Conservation (phyloP, 202 grass and related monocot species). For the Cymbopogon flexuosus region DNA sequence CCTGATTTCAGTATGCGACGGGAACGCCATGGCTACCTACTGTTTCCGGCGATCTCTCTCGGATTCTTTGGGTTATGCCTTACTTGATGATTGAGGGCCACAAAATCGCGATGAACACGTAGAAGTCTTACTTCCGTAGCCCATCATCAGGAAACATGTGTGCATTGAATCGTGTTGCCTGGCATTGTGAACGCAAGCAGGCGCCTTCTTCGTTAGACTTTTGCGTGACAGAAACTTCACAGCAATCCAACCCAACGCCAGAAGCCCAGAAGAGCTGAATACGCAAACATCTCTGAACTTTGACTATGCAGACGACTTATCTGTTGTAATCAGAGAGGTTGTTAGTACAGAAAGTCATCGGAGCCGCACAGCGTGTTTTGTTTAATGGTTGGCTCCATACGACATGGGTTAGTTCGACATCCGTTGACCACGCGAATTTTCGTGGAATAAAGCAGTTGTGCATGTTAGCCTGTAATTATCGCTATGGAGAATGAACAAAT, state of each 20-base stretch:
- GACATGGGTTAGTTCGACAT: too few relatives aligned
- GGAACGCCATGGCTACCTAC: neutral
- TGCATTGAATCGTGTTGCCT: neutral
- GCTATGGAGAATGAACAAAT: too few relatives aligned
- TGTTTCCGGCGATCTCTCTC: neutral
- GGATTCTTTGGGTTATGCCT: neutral
- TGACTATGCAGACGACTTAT: neutral
- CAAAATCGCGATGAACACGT: neutral
- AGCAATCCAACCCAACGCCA: neutral
- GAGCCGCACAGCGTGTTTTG: neutral
- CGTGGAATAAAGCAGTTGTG: too few relatives aligned
- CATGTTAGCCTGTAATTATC: too few relatives aligned
- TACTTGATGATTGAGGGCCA: neutral
- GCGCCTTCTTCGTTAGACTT: neutral
- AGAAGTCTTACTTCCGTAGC: neutral
- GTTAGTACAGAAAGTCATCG: neutral
- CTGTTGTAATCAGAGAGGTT: neutral
- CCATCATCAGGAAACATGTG: neutral
- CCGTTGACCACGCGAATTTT: too few relatives aligned
- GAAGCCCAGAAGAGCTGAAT: neutral
- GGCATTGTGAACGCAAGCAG: neutral
- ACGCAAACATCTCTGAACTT: too few relatives aligned
- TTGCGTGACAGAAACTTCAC: neutral
- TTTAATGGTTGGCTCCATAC: neutral
- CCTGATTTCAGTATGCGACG: neutral